Base-by-base conservation (phyloP, 2,329 filamentous ascomycete species). In the Stagonosporopsis tanaceti region DNA sequence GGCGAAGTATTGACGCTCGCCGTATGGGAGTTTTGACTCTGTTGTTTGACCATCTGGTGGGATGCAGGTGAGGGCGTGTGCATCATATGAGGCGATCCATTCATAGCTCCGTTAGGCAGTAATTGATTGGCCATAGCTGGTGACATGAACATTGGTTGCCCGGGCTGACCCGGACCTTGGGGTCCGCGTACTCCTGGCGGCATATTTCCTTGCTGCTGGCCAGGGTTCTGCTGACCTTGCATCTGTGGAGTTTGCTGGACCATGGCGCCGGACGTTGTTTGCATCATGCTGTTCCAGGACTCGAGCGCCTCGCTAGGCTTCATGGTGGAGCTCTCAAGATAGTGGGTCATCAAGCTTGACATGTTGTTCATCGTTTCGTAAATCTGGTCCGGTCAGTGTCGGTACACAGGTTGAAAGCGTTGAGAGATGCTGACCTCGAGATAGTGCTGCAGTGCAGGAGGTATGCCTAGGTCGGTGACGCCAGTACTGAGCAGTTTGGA, bases 311-410 rank as follows among this genome's bases (percentile, higher is more conserved):
- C 79, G 20, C 79, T 76, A 3, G 86, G 84, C 27, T 80, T 80
- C 52, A 87, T 69, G 20, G 81, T 78, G 4, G 79, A 78, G 62
- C 85, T 79, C 46, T 82, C 78, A 54, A 84, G 80, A 24, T 84
- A 84, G 63, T 82, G 85, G 47, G 80, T 78, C 76, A 88, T 87
- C 32, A 89, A 74, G 57, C 82, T 80, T 55, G 82, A 82, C 87
- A 89, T 89, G 63, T 84, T 80, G 51, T 84, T 86, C 71, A 89
- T 84, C 28, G 86, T 88, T 73, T 89, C 87, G 57, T 84, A 85
- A 59, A 88, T 82, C 86, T 89, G 68, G 39, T 53, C 54, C 54
- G 54, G 54, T 57, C 54, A 57, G 54, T 53, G 48, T 54, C 51
- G 54, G 57, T 42, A 59, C 53, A 57, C 50, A 50, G 27, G 17